Evolutionary conservation across 345 rosid genomes (phyloP).

Genomic region (Boechera divaricarpa): DNA sequence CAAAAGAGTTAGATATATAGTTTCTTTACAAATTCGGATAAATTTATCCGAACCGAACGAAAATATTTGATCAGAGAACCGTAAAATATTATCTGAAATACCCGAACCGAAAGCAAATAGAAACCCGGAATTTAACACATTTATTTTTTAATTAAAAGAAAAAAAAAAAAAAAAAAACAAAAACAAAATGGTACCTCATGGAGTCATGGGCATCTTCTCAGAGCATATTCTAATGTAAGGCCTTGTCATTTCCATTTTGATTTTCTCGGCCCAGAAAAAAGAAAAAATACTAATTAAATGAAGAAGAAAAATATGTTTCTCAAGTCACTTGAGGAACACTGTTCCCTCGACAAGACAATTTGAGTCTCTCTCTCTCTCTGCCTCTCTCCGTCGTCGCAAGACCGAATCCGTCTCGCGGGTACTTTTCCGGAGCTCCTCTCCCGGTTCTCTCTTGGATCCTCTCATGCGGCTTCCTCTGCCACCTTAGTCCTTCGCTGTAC

Average conservation of each 20-base stretch:
- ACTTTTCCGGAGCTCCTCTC: background rate
- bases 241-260: conserved; percentile 5
- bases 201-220: conserved; percentile 26
- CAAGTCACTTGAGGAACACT: conserved; percentile 39
- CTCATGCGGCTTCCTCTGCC: conserved; percentile 12
- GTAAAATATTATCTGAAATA: too few species aligned
- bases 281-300: background rate
- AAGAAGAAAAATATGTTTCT: conserved; percentile 8
- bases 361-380: conserved; percentile 9
- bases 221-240: conserved; percentile 28
- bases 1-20: too few species aligned
- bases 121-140: too few species aligned
- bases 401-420: background rate
- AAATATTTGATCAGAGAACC: too few species aligned
- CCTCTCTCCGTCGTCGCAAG: conserved; percentile 30
- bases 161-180: too few species aligned
- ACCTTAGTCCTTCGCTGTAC: background rate
- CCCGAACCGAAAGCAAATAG: too few species aligned
- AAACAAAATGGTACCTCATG: background rate
- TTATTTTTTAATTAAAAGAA: too few species aligned
- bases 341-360: conserved; percentile 2
- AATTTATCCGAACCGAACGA: too few species aligned
- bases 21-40: too few species aligned
- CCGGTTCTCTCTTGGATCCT: background rate
- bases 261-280: conserved; percentile 20